Percentiles rank a stretch among this genome's conserved stretches.
phyloP scores from a whole-genome alignment of 768 basidiomycete genomes.

The Tulasnella sp. region DNA sequence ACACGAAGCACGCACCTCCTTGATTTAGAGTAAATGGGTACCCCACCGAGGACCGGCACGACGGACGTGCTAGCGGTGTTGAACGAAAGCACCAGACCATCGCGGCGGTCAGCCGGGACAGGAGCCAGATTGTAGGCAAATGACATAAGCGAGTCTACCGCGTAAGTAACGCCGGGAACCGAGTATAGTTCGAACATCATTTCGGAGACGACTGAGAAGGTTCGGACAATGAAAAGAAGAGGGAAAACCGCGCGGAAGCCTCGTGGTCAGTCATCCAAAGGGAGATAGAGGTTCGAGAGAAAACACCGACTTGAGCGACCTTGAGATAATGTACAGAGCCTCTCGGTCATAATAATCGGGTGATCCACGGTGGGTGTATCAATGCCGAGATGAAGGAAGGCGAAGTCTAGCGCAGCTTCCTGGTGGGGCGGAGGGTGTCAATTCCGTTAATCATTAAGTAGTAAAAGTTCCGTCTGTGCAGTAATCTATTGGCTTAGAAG shows the following conservation, averaged over 20 bases:
- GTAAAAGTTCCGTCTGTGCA: not conserved
- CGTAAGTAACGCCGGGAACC: conserved; percentile 77
- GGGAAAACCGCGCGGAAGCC: not conserved
- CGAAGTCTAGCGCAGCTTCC: conserved; percentile 93
- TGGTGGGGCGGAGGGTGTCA: conserved; percentile 25
- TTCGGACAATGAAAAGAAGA: not conserved
- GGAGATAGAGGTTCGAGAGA: conserved; percentile 4
- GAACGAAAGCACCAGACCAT: conserved; percentile 83
- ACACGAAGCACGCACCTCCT: conserved; percentile 50
- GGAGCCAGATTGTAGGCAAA: conserved; percentile 65
- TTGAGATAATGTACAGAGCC: conserved; percentile 77
- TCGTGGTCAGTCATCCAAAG: conserved; percentile 4
- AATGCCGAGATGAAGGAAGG: conserved; percentile 78
- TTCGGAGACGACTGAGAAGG: conserved; percentile 72
- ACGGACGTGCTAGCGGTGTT: conserved; percentile 86
- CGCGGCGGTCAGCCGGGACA: conserved; percentile 35
- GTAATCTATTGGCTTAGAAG: not conserved
- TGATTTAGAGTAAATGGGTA: conserved; percentile 69
- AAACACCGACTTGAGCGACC: conserved; percentile 63
- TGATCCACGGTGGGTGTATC: conserved; percentile 66
- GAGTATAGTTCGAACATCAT: conserved; percentile 90
- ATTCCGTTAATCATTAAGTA: not conserved
- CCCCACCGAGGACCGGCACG: conserved; percentile 75
- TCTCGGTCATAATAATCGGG: conserved; percentile 88
- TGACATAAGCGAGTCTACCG: conserved; percentile 83